Base-by-base conservation (phyloP, 306 rosid genomes). In the Astragalus membranaceus region DNA sequence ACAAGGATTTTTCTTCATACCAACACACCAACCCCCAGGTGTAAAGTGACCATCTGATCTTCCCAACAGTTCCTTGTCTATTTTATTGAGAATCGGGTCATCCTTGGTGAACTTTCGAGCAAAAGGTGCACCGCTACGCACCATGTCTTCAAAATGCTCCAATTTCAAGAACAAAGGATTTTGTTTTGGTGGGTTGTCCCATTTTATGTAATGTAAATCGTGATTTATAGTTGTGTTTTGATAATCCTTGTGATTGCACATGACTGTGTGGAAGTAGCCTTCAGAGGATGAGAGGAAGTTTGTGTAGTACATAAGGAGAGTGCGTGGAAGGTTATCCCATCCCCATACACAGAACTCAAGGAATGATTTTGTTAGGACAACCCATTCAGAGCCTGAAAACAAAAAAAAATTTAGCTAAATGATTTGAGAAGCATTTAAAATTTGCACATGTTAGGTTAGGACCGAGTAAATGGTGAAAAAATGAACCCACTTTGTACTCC, bases 301-400 rank as follows among this genome's bases (percentile, higher is more conserved):
- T 8, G 98, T 87, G 68, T 87, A 88, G 73, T 88, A 93, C 96
- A 93, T 84, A 7, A 93, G 96, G 72, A 90, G 91, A 36, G 94
- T 88, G 29, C 92, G 95, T 5, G 96, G 97, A 59, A 93, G 97
- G 82, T 93, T 90, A 63, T 90, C 98, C 96, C 97, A 88, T 69
- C 98, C 96, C 87, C 84, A 84, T 53, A 93, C 72, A 15, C 96
- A 90, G 69, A 88, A 90, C 55, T 88, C 92, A 0, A 90, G 83
- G 72, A 90, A 90, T 0, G 96, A 47, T 80, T 81, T 88, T 49
- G 94, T 79, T 47, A 93, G 84, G 65, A 88, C 85, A 83, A 90
- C 78, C 89, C 88, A 84, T 36, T 80, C 52, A 52, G 98, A 93
- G 10, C 98, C 97, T 90, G 95, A 9, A 75, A 74, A 61, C 17